A percentile compares a stretch with the other conserved stretches of the same genome.
Evolutionary conservation across 2,329 filamentous ascomycete species (phyloP).

Genomic region (Trichoderma sp.): DNA sequence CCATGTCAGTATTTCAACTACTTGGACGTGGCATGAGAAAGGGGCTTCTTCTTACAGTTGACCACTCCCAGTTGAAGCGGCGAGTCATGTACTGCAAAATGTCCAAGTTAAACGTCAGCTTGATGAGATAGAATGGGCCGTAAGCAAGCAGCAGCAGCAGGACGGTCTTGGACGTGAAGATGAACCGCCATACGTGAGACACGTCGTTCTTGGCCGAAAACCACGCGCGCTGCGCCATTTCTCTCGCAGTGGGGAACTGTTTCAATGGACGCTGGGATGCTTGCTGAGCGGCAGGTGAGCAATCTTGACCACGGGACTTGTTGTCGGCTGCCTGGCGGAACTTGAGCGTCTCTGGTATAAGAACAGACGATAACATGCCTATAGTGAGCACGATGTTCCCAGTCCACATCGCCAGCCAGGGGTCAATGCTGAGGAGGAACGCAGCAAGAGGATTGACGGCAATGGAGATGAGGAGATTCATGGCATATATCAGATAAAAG

Average conservation of each 20-base stretch:
- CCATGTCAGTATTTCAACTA: conserved; percentile 4
- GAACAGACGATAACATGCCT: conserved; percentile 37
- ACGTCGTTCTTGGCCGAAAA: conserved; percentile 40
- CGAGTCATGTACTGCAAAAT: conserved; percentile 58
- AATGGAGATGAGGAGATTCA: conserved; percentile 46
- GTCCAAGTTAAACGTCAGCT: conserved; percentile 40
- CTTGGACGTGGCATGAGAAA: background rate
- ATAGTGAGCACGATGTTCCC: conserved; percentile 40
- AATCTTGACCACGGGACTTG: conserved; percentile 26
- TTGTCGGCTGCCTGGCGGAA: conserved; percentile 40
- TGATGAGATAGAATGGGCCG: conserved; percentile 37
- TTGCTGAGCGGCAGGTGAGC: background rate
- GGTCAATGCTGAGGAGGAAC: conserved; percentile 43
- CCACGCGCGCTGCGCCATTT: conserved; percentile 33
- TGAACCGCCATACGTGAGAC: conserved; percentile 45
- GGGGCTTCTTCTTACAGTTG: conserved; percentile 37
- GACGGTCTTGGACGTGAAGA: conserved; percentile 46
- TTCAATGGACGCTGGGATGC: conserved; percentile 14
- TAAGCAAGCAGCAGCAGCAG: conserved; percentile 45
- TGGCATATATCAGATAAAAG: conserved; percentile 47
- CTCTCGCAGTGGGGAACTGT: conserved; percentile 23
- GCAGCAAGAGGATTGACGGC: conserved; percentile 48
- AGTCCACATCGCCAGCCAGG: conserved; percentile 48
- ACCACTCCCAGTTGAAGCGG: conserved; percentile 55
- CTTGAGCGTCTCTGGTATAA: conserved; percentile 50